Evolutionary conservation across 495 filamentous ascomycete genomes (phyloP).

Genomic region (Penicillium herquei): DNA sequence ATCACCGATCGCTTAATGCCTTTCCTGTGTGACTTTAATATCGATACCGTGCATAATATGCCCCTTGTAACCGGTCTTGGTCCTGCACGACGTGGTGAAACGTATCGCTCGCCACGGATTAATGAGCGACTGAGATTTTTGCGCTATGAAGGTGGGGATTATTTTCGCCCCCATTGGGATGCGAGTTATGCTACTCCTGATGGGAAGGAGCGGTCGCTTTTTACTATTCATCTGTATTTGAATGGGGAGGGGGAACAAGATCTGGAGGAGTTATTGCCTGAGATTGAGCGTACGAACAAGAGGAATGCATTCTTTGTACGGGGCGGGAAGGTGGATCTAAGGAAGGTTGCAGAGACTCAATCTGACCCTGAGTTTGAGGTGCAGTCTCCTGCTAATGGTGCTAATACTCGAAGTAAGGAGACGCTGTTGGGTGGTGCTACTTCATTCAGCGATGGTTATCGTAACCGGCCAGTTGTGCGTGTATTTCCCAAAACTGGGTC

Average conservation of each 20-base stretch:
- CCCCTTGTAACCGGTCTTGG: slow-evolving; percentile 47
- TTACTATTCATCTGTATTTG: slow-evolving; percentile 83
- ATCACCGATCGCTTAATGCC: slow-evolving; percentile 60
- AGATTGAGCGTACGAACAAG: slow-evolving; percentile 22
- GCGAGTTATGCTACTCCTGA: slow-evolving; percentile 62
- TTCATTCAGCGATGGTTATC: slow-evolving; percentile 51
- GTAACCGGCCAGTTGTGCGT: slow-evolving; percentile 51
- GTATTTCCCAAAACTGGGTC: slow-evolving; percentile 69
- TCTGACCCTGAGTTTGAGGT: neutral
- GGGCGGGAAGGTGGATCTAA: slow-evolving; percentile 15
- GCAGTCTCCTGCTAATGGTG: neutral
- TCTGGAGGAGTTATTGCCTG: slow-evolving; percentile 27
- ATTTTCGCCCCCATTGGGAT: slow-evolving; percentile 80
- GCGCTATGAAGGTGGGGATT: slow-evolving; percentile 72
- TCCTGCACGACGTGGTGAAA: slow-evolving; percentile 42
- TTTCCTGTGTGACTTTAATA: slow-evolving; percentile 40
- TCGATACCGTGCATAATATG: slow-evolving; percentile 35
- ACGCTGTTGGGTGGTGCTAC: slow-evolving; percentile 58
- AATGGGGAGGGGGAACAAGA: slow-evolving; percentile 57
- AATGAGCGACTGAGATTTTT: slow-evolving; percentile 83
- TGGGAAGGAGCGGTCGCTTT: slow-evolving; percentile 57
- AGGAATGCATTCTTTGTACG: slow-evolving; percentile 8
- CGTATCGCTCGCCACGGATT: slow-evolving; percentile 56
- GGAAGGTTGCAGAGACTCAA: neutral
- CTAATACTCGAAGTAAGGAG: neutral